Base-by-base conservation (phyloP, 768 basidiomycete species). In the Leccinellum albellum region DNA sequence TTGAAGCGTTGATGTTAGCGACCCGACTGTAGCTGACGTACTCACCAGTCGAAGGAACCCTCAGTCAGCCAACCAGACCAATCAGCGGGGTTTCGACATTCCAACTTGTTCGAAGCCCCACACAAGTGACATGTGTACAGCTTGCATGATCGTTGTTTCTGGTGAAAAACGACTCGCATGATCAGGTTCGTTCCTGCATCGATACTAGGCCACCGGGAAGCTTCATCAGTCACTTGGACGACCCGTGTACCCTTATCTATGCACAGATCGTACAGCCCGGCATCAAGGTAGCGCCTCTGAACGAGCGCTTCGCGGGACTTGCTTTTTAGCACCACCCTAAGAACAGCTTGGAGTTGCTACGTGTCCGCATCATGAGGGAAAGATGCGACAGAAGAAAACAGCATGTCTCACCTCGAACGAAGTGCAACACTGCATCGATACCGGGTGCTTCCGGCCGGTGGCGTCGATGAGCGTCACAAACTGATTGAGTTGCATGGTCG, bases 391-490 rank as follows among this genome's bases (percentile, higher is more conserved):
- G 28, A 49, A 12, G 12, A 6, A 29, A 12, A 24, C 17, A 1
- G 17, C 26, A 42, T 24, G 1, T 12, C 59, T 32, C 40, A 66
- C 67, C 62, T 71, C 61, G 6, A 69, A 69, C 33, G 64, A 69
- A 3, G 62, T 37, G 40, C 67, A 69, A 45, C 59, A 60, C 20
- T 71, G 59, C 62, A 71, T 56, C 21, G 51, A 42, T 58, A 69
- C 66, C 24, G 61, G 64, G 42, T 69, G 67, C 23, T 61, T 54
- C 20, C 69, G 58, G 47, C 67, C 69, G 7, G 69, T 69, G 1
- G 62, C 67, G 26, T 69, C 69, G 29, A 69, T 26, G 33, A 71
- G 60, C 26, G 62, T 69, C 8, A 62, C 64, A 37, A 60, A 68
- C 1, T 55, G 58, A 24, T 67, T 55, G 0, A 69, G 53, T 28